A percentile compares a stretch with the other conserved stretches of the same genome.
Conservation (phyloP, 2,329 filamentous ascomycete species). For the Claviceps capensis region DNA sequence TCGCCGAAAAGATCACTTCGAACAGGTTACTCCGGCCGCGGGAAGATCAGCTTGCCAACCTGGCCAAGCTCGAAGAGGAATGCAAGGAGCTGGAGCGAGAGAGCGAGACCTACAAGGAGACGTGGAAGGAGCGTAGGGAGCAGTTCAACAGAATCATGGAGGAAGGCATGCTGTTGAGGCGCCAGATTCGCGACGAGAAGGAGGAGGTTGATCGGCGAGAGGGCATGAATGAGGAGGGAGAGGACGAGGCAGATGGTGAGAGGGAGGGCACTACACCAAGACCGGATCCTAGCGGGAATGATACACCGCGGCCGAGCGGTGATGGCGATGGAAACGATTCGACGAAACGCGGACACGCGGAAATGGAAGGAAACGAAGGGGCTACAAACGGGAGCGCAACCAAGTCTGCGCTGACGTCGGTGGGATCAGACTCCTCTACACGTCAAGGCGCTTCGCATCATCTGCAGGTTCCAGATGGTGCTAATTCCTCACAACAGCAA, state of each 20-base stretch:
- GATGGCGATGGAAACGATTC: slow-evolving; percentile 23
- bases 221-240: slow-evolving; percentile 59
- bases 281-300: slow-evolving; percentile 35
- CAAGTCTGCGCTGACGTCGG: slow-evolving; percentile 1
- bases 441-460: slow-evolving; percentile 3
- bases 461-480: slow-evolving; percentile 6
- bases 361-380: slow-evolving; percentile 13
- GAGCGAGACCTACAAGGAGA: slow-evolving; percentile 64
- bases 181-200: slow-evolving; percentile 86
- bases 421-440: slow-evolving; percentile 1
- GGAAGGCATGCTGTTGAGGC: slow-evolving; percentile 74
- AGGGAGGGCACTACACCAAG: slow-evolving; percentile 35
- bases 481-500: slow-evolving; percentile 12
- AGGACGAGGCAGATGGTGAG: slow-evolving; percentile 39
- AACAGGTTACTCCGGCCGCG: slow-evolving; percentile 68
- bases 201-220: slow-evolving; percentile 83
- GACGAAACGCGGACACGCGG: slow-evolving; percentile 14
- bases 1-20: slow-evolving; percentile 74
- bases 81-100: slow-evolving; percentile 79
- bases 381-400: slow-evolving; percentile 8
- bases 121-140: slow-evolving; percentile 72
- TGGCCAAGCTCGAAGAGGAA: slow-evolving; percentile 75
- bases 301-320: slow-evolving; percentile 35
- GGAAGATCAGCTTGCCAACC: slow-evolving; percentile 66
- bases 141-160: slow-evolving; percentile 84